Percentiles rank a stretch among this genome's conserved stretches.
These are phyloP conservation scores for Gossypium laxum DNA, from an alignment of 441 rosid species.

Conservation along the genomic window DNA sequence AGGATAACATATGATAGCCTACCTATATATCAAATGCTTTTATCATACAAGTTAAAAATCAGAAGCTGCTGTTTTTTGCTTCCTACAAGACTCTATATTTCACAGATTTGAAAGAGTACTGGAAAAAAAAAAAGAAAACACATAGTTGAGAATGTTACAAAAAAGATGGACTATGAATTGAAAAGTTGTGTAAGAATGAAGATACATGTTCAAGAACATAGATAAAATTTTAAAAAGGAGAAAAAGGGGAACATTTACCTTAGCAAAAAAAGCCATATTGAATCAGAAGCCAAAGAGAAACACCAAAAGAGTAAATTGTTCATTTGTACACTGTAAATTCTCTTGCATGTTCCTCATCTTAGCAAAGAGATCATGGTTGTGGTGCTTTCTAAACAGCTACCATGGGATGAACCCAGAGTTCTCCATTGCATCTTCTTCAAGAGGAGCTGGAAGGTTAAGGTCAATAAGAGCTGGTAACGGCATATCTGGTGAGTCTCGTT, in stretches of 20 bases:
- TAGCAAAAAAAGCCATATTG: conserved; percentile 21
- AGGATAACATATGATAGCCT: background rate
- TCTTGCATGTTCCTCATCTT: too few relatives aligned
- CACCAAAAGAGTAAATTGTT: conserved; percentile 14
- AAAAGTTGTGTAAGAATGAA: background rate
- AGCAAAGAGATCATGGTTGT: conserved; percentile 10
- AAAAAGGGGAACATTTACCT: conserved; percentile 17
- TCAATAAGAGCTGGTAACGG: conserved; percentile 41
- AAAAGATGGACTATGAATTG: conserved; percentile 1
- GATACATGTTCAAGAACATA: background rate
- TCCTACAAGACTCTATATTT: background rate
- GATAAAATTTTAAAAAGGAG: background rate
- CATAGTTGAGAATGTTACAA: conserved; percentile 3
- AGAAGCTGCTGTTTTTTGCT: conserved; percentile 5
- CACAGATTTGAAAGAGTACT: background rate
- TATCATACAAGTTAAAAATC: background rate
- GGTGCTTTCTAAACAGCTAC: conserved; percentile 17
- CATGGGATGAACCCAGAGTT: conserved; percentile 26
- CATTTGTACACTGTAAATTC: background rate
- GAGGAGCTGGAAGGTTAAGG: conserved; percentile 59
- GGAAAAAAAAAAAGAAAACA: background rate
- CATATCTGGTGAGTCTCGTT: conserved; percentile 31
- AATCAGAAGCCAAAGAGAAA: conserved; percentile 26
- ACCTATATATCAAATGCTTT: background rate
- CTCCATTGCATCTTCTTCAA: conserved; percentile 32